Conservation (phyloP, 1,139 yeast genomes). For the Wickerhamomyces sp. region DNA sequence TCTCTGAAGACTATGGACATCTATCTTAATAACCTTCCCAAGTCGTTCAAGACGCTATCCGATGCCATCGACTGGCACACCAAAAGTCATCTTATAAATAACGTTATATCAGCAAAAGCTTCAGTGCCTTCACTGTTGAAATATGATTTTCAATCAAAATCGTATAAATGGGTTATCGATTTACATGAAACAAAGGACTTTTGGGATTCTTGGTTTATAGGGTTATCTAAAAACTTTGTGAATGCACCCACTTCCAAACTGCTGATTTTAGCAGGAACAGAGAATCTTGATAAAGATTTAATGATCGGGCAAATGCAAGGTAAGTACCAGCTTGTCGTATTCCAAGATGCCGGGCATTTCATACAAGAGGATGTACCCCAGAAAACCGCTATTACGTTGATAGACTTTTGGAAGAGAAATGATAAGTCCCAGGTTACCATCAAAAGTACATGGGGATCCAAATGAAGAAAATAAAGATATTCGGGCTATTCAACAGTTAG, state of each 20-base stretch:
- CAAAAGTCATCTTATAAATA: constrained; percentile 46
- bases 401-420: constrained; percentile 53
- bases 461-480: constrained; percentile 5
- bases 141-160: constrained; percentile 21
- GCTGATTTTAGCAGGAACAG: constrained; percentile 84
- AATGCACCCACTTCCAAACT: constrained; percentile 56
- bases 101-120: constrained; percentile 58
- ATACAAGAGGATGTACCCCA: constrained; percentile 85
- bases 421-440: constrained; percentile 32
- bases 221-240: constrained; percentile 63
- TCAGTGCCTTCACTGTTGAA: constrained; percentile 68
- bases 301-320: constrained; percentile 98
- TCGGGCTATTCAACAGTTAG: constrained; percentile 37
- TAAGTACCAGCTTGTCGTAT: constrained; percentile 82
- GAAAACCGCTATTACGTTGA: constrained; percentile 54
- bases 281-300: constrained; percentile 74
- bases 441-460: constrained; percentile 34
- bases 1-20: constrained; percentile 63
- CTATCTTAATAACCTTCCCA: constrained; percentile 62
- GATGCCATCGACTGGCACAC: constrained; percentile 86
- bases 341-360: constrained; percentile 83
- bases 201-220: constrained; percentile 83
- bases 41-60: constrained; percentile 42
- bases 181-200: constrained; percentile 53
- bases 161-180: constrained; percentile 59